Base-by-base conservation (phyloP, 2,329 filamentous ascomycete species). In the Penicillium sp. region DNA sequence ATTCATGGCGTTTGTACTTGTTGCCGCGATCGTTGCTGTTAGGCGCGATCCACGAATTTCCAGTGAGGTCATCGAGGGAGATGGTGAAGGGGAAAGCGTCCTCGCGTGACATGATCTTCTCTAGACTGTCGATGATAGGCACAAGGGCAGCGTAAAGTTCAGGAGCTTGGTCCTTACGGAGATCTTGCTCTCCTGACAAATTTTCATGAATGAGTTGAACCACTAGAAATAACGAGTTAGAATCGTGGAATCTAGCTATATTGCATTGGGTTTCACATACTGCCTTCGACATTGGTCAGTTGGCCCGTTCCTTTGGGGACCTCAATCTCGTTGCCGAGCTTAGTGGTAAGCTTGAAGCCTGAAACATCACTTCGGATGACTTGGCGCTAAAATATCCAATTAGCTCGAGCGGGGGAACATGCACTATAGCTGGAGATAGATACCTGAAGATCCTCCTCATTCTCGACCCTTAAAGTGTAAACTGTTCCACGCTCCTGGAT, bases 41-140 rank as follows among this genome's bases (percentile, higher is more conserved):
- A 15, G 94, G 94, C 47, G 95, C 89, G 68, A 99, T 96, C 83
- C 92, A 97, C 2, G 92, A 96, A 81, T 99, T 99, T 53, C 94
- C 94, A 0, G 92, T 90, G 3, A 91, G 89, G 72, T 99, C 94
- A 72, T 99, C 92, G 47, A 97, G 81, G 40, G 86, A 88, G 48
- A 99, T 77, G 50, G 91, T 89, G 82, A 99, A 97, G 25, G 94
- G 94, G 71, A 96, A 92, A 7, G 82, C 82, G 27, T 87, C 82
- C 29, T 87, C 82, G 49, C 92, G 90, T 2, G 84, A 83, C 10
- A 96, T 77, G 86, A 97, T 96, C 54, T 87, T 84, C 58, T 85
- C 83, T 15, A 92, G 83, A 65, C 87, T 89, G 44, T 83, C 75
- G 59, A 97, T 88, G 50, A 97, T 84, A 48, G 86, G 85, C 60